Percentiles rank a stretch among this genome's conserved stretches.
Conservation (phyloP, 768 basidiomycete species). For the Crucibulum laeve region DNA sequence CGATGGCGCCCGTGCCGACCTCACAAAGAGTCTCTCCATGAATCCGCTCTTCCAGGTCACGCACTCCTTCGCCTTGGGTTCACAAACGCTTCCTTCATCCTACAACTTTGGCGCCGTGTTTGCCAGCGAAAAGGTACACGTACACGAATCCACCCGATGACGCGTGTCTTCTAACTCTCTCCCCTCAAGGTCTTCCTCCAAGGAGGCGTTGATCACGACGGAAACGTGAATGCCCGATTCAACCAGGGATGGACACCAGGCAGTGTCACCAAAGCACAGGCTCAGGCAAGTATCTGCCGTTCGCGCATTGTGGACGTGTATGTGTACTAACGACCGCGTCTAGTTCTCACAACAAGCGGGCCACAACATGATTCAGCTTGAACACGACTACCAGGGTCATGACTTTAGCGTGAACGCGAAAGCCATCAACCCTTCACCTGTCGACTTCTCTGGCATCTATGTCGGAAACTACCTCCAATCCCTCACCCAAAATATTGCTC, state of each 20-base stretch:
- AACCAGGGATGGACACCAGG: slow-evolving; percentile 84
- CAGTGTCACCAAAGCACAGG: slow-evolving; percentile 81
- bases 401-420: slow-evolving; percentile 87
- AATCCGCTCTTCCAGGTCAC: slow-evolving; percentile 98
- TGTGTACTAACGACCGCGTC: slow-evolving; percentile 8
- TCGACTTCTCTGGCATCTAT: slow-evolving; percentile 88
- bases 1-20: slow-evolving; percentile 95
- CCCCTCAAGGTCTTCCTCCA: slow-evolving; percentile 78
- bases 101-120: slow-evolving; percentile 96
- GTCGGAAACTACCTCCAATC: slow-evolving; percentile 92
- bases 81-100: slow-evolving; percentile 75
- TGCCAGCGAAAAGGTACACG: slow-evolving; percentile 70
- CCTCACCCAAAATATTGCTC: slow-evolving; percentile 80
- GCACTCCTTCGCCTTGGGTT: slow-evolving; percentile 91
- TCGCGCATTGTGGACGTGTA: no score
- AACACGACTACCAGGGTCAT: slow-evolving; percentile 88
- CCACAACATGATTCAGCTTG: slow-evolving; percentile 89
- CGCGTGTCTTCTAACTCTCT: slow-evolving; percentile 17
- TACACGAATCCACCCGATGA: slow-evolving; percentile 9
- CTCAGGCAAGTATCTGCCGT: slow-evolving; percentile 57
- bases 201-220: slow-evolving; percentile 92
- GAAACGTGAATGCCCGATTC: slow-evolving; percentile 80
- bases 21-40: slow-evolving; percentile 88
- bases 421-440: slow-evolving; percentile 85
- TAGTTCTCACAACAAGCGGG: slow-evolving; percentile 74